Evolutionary conservation across 2,329 filamentous ascomycete species (phyloP).

Genomic region (Botrytis paeoniae): DNA sequence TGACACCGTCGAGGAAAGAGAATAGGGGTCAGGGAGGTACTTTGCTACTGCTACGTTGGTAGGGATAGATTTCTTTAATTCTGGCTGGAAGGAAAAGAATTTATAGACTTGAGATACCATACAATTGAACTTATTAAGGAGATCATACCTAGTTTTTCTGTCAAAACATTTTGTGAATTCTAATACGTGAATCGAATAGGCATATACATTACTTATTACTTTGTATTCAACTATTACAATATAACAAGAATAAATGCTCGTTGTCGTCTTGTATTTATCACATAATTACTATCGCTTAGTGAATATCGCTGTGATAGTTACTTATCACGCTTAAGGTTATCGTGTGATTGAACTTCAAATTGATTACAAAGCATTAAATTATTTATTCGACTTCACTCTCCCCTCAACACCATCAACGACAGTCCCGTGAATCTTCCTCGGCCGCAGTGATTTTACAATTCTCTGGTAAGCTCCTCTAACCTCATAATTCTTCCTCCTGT

Average conservation of each 20-base stretch:
- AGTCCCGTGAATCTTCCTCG: not conserved
- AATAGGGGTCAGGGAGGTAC: not conserved
- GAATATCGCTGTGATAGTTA: not conserved
- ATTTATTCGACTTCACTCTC: not conserved
- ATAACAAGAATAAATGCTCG: not conserved
- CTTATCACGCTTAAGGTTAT: slow-evolving; percentile 6
- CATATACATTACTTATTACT: not conserved
- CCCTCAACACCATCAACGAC: not conserved
- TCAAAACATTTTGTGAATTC: no score
- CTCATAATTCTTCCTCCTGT: not conserved
- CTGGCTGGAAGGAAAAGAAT: not conserved
- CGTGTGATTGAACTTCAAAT: not conserved
- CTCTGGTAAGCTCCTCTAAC: not conserved
- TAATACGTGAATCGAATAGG: not conserved
- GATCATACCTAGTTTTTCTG: not conserved
- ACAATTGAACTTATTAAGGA: not conserved
- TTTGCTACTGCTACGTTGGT: not conserved
- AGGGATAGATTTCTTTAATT: not conserved
- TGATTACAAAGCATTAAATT: not conserved
- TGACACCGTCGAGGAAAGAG: not conserved
- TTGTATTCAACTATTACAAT: not conserved
- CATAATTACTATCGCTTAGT: not conserved
- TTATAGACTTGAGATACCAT: not conserved
- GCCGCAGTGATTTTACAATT: not conserved
- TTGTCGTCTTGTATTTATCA: not conserved